Conservation (phyloP, 1,284 basidiomycete species). For the Melampsora americana region DNA sequence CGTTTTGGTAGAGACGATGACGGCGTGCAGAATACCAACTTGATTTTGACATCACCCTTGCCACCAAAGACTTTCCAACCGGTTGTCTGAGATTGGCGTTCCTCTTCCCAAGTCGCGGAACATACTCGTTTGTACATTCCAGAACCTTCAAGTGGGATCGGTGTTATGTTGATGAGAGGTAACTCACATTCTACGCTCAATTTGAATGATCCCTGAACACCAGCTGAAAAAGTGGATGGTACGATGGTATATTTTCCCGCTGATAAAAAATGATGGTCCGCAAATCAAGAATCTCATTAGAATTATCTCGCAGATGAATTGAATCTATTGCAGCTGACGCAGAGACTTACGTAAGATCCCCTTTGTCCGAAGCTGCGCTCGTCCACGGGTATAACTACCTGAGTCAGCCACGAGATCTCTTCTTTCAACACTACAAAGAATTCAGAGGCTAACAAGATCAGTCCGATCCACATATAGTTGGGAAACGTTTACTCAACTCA, state of each 20-base stretch:
- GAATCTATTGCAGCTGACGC: background rate
- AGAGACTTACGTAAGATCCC: conserved; percentile 2
- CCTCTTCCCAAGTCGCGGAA: conserved; percentile 27
- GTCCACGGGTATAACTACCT: conserved; percentile 33
- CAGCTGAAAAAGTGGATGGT: conserved; percentile 31
- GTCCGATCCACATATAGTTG: background rate
- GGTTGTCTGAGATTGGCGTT: background rate
- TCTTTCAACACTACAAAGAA: conserved; percentile 15
- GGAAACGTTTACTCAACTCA: conserved; percentile 16
- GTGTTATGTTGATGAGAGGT: conserved; percentile 14
- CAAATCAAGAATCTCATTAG: background rate
- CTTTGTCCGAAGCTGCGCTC: conserved; percentile 17
- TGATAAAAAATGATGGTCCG: background rate
- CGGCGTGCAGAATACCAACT: background rate
- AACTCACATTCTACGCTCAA: conserved; percentile 32
- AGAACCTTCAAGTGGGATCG: conserved; percentile 28
- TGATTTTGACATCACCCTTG: conserved; percentile 18
- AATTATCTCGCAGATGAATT: background rate
- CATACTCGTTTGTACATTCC: conserved; percentile 39
- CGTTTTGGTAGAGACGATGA: background rate
- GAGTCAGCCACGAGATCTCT: conserved; percentile 34
- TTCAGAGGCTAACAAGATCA: background rate
- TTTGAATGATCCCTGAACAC: conserved; percentile 32
- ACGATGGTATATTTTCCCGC: conserved; percentile 42
- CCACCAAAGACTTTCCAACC: conserved; percentile 28